Evolutionary conservation across 208 protist genomes (phyloP).

Genomic region (Cochliopodium minus): DNA sequence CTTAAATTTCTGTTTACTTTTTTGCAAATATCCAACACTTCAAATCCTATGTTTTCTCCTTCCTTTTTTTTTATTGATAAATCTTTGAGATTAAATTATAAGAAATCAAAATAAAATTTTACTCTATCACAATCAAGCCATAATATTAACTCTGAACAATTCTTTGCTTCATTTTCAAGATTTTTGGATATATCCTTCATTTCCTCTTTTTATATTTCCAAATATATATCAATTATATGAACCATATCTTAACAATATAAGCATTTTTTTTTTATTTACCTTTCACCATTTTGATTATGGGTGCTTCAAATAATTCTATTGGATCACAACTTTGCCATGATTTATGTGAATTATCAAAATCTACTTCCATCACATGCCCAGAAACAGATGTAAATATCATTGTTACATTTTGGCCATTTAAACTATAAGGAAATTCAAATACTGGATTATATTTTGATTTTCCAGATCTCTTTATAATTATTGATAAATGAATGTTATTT

Average conservation of each 20-base stretch:
- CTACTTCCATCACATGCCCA: slow-evolving; percentile 78
- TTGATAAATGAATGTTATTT: neutral
- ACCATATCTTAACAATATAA: no score
- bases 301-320: slow-evolving; percentile 56
- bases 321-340: slow-evolving; percentile 66
- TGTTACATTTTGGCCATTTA: slow-evolving; percentile 14
- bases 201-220: slow-evolving; percentile 23
- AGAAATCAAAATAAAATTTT: no score
- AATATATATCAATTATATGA: slow-evolving; percentile 1
- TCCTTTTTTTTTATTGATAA: no score
- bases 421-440: slow-evolving; percentile 41
- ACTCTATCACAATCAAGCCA: slow-evolving; percentile 23
- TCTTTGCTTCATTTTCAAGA: slow-evolving; percentile 29
- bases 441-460: slow-evolving; percentile 39
- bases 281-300: slow-evolving; percentile 48
- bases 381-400: slow-evolving; percentile 86
- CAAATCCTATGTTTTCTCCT: slow-evolving; percentile 74
- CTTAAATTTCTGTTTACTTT: slow-evolving; percentile 20
- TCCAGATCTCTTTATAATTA: slow-evolving; percentile 18
- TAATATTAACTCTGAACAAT: slow-evolving; percentile 11
- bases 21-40: slow-evolving; percentile 40
- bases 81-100: no score
- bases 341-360: slow-evolving; percentile 53
- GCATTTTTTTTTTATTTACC: no score
- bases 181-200: slow-evolving; percentile 46